A percentile compares a stretch with the other conserved stretches of the same genome.
Evolutionary conservation across 257 asterid species (phyloP).

Genomic region (Solanum arcanum): DNA sequence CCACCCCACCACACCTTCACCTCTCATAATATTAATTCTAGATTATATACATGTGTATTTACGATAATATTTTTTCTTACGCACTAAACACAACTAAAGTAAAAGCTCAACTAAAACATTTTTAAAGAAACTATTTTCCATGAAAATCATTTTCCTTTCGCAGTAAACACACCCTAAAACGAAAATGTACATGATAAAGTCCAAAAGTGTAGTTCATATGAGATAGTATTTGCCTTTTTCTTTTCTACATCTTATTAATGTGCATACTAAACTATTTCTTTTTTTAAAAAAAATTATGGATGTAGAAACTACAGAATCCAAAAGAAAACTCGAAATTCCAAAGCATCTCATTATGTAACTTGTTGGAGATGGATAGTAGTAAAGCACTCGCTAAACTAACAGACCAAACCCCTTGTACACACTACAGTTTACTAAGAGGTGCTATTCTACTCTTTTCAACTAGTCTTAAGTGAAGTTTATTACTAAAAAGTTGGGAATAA

Average conservation of each 20-base stretch:
- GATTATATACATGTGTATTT: neutral
- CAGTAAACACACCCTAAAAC: neutral
- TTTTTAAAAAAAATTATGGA: neutral
- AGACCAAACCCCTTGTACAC: neutral
- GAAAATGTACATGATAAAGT: neutral
- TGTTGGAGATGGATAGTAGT: neutral
- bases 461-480: neutral
- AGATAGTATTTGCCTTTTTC: neutral
- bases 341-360: neutral
- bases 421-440: neutral
- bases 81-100: neutral
- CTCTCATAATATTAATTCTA: neutral
- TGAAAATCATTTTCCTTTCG: neutral
- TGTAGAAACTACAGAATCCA: neutral
- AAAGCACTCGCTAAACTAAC: neutral
- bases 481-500: neutral
- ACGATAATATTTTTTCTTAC: neutral
- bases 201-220: neutral
- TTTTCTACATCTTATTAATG: neutral
- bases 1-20: neutral
- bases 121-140: neutral
- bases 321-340: neutral
- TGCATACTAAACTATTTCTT: neutral
- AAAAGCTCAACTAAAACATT: neutral
- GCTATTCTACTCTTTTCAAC: neutral